Evolutionary conservation across 805 yeast genomes (phyloP), one percentile per base, ranked within the genome.

Genomic region (Kodamaea kakaduensis): DNA sequence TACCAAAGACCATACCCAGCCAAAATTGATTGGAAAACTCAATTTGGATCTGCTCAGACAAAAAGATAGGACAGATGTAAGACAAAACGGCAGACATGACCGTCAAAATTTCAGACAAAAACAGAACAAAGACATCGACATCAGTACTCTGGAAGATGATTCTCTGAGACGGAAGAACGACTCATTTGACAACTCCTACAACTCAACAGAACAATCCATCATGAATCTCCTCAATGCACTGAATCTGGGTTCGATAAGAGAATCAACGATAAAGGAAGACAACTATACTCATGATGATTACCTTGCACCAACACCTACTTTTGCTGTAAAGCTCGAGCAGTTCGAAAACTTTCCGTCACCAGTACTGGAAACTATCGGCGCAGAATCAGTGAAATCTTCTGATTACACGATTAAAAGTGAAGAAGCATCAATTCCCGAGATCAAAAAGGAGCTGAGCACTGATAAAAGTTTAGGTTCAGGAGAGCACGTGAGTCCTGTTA

Each of bases 191-290:
- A 56, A 46, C 18, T 53, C 61, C 3, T 59, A 59, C 42, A 57
- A 48, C 33, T 59, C 59, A 33, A 57, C 67, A 2, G 71, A 67
- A 44, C 60, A 60, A 38, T 61, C 71, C 1, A 67, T 64, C 4
- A 53, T 67, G 61, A 60, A 63, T 39, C 47, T 67, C 21, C 50
- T 67, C 17, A 27, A 34, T 17, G 34, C 28, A 9, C 34, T 31
- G 33, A 31, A 31, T 20, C 20, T n/a, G 15, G 32, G 24, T 4
- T 20, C 24, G 13, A 10, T 13, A 6, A 19, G 21, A 17, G 15
- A 9, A 10, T 16, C 17, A 14, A 13, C 15, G 3, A 18, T 30
- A 6, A 30, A 30, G 18, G 25, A 21, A 6, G 32, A 30, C 17
- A 5, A n/a, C 25, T 12, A 23, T 23, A 18, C 29, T 15, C 19